Evolutionary conservation across 768 basidiomycete genomes (phyloP), one percentile per base, ranked within the genome.

Genomic region (Leccinellum albellum): DNA sequence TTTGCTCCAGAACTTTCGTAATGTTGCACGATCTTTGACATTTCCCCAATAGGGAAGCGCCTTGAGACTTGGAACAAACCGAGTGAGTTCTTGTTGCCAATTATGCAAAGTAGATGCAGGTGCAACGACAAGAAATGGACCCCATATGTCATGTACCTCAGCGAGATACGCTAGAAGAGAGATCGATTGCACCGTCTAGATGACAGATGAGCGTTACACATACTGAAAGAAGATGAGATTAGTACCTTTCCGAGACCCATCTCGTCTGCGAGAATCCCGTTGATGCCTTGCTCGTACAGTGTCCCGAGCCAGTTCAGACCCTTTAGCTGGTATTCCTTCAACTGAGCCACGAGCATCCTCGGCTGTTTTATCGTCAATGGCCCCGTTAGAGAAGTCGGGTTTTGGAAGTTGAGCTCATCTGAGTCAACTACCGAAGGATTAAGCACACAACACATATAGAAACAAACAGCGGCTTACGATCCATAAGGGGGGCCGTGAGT

Each of bases 391-490:
- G 92, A 91, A 4, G 94, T 93, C 8, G 97, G 97, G 67, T 99
- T 98, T 75, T 98, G 95, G 86, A 99, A 98, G 75, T 99, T 98
- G 37, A 99, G 85, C 68, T 98, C 96, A 66, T 97, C 94, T 20
- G 91, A 92, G 70, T 96, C 94, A 64, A 96, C 93, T 94, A 58
- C 6, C 55, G 4, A 23, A 7, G 29, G 12, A 42, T 47, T 68
- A 33, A 57, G 48, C 24, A 44, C 37, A 59, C 6, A 35, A 42
- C 20, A 28, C 23, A 33, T 6, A 51, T 17, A 24, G 6, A 58
- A 51, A 15, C 12, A 33, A 23, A 10, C 49, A 31, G 47, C 48
- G 42, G 71, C 89, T 66, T 74, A 93, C 91, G 76, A 66, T 93
- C 91, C 53, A 92, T 82, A 9, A 91, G 77, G 54, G 84, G 80